phyloP scores from a whole-genome alignment of 805 yeast species.

The Blastobotrys terrestris region DNA sequence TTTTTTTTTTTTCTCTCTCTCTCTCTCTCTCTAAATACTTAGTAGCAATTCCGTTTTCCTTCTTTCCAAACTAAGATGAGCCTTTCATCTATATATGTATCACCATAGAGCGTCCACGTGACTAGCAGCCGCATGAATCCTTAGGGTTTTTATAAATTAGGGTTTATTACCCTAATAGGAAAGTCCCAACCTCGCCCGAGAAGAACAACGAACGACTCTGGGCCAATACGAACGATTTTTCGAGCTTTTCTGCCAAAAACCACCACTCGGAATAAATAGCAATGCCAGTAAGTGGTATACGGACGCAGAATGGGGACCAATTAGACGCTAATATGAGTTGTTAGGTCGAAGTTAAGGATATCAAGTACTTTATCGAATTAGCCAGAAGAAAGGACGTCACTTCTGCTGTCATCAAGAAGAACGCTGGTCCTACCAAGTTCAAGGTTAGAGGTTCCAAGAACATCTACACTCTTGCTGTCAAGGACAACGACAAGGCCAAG shows the following conservation, averaged over 20 bases:
- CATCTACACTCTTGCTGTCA: constrained; percentile 92
- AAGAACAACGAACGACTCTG: not conserved
- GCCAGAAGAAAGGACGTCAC: constrained; percentile 80
- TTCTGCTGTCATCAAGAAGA: constrained; percentile 90
- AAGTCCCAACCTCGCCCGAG: not conserved
- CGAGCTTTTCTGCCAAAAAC: not conserved
- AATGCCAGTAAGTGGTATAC: constrained; percentile 2
- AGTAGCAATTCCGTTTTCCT: no score
- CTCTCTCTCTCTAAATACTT: no score
- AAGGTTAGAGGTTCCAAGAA: constrained; percentile 95
- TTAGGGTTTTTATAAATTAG: not conserved
- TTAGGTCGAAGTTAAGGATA: constrained; percentile 80
- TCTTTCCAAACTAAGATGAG: no score
- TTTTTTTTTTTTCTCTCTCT: no score
- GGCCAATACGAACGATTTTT: not conserved
- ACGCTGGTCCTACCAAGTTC: constrained; percentile 92
- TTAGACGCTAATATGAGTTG: not conserved
- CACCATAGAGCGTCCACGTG: not conserved
- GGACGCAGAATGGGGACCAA: not conserved
- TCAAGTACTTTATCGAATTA: constrained; percentile 94
- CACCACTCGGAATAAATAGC: not conserved
- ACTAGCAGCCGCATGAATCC: no score
- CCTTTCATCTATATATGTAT: not conserved
- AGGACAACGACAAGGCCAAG: constrained; percentile 95
- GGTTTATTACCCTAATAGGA: not conserved